Evolutionary conservation across 2,329 filamentous ascomycete species (phyloP).

Genomic region (Botrytis cinerea): DNA sequence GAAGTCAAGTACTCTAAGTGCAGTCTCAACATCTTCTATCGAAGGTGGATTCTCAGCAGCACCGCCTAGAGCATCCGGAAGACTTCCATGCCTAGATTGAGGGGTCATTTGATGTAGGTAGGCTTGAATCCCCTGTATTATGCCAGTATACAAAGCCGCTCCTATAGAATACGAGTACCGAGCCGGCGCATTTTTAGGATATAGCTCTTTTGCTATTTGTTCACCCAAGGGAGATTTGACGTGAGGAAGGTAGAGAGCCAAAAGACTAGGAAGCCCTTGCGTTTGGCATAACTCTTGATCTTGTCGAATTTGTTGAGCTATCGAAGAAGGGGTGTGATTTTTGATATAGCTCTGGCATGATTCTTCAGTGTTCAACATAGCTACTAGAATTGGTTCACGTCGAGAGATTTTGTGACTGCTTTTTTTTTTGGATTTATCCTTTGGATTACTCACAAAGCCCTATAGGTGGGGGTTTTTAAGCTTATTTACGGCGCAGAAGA

Average conservation of each 20-base stretch:
- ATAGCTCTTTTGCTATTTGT: slow-evolving; percentile 24
- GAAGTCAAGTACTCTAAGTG: slow-evolving; percentile 11
- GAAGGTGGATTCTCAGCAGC: neutral
- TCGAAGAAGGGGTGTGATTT: slow-evolving; percentile 21
- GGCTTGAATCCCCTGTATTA: slow-evolving; percentile 27
- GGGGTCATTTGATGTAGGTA: slow-evolving; percentile 27
- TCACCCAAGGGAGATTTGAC: slow-evolving; percentile 15
- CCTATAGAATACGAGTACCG: slow-evolving; percentile 9
- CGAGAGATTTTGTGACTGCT: neutral
- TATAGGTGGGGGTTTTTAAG: neutral
- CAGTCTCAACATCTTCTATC: slow-evolving; percentile 12
- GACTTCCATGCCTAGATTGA: slow-evolving; percentile 10
- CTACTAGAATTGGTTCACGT: neutral
- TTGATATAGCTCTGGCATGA: slow-evolving; percentile 21
- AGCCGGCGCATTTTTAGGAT: slow-evolving; percentile 24
- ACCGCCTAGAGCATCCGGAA: slow-evolving; percentile 18
- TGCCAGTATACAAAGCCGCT: slow-evolving; percentile 8
- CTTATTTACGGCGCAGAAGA: neutral
- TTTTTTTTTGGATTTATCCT: neutral
- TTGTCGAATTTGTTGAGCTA: slow-evolving; percentile 27
- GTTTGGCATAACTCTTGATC: slow-evolving; percentile 26
- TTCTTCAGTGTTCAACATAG: slow-evolving; percentile 14
- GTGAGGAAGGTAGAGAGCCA: slow-evolving; percentile 27
- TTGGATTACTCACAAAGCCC: neutral
- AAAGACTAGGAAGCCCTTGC: slow-evolving; percentile 26